Conservation (phyloP, 2,329 filamentous ascomycete genomes). For the Paracoccidioides brasiliensis region DNA sequence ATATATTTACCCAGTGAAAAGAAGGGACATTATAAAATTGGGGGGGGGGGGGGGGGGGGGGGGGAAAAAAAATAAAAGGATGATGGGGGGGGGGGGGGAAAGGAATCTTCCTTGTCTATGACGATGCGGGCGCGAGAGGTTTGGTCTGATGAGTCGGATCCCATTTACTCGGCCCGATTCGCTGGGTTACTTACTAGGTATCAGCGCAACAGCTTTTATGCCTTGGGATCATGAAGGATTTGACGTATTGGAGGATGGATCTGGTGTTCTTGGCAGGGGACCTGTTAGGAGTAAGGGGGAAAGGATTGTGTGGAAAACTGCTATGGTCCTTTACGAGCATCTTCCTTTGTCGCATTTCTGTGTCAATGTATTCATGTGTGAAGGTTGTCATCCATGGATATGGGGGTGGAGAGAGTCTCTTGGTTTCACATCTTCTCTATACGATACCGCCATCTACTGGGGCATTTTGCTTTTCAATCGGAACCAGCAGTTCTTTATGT, state of each 20-base stretch:
- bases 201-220: no score
- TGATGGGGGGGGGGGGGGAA: neutral
- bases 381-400: neutral
- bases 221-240: no score
- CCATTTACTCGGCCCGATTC: no score
- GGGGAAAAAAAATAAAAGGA: neutral
- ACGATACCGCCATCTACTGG: no score
- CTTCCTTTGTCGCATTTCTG: neutral
- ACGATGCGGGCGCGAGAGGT: no score
- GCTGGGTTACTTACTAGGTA: no score
- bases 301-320: neutral
- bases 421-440: neutral
- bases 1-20: conserved; percentile 19
- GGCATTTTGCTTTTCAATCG: neutral
- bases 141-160: no score
- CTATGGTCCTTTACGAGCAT: neutral
- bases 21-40: conserved; percentile 4
- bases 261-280: neutral
- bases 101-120: no score
- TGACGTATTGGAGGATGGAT: neutral
- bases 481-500: neutral
- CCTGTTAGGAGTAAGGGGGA: neutral
- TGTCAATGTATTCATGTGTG: neutral
- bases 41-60: neutral
- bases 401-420: neutral